Base-by-base conservation (phyloP, 257 asterid species). In the Handroanthus guayacan region DNA sequence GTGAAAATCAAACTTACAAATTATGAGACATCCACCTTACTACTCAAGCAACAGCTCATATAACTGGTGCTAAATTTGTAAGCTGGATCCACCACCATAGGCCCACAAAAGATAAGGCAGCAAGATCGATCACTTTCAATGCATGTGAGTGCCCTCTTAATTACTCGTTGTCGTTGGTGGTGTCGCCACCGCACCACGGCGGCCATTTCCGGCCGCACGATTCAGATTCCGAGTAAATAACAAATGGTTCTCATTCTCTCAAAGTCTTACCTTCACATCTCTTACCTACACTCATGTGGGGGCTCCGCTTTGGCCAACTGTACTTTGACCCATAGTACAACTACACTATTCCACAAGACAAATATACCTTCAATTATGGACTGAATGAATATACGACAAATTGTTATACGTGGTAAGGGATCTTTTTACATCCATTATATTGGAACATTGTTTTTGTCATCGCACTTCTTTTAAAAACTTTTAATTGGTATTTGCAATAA, bases 161-260 rank as follows among this genome's bases (percentile, higher is more conserved):
- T 17, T 37, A 68, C 58, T 10, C 0, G 3, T 16, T 52, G 58
- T 52, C 58, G 58, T 52, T 52, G 9, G 58, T 52, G 72, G 58
- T 67, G 62, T 68, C 73, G 61, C 73, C 61, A 68, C 73, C 73
- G 61, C 47, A 50, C 2, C 62, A 31, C 31, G 37, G 39, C 75
- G 18, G 20, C 51, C 2, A 55, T 70, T 70, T 37, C 6, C 37
- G 65, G 75, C 75, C 75, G 48, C 74, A 52, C 0, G 51, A 6
- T 16, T 2, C 13, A 5, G 65, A 54, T 70, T 54, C 51, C 0
- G 4, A 14, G 31, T 5, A n/a, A n/a, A 5, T 52, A 14, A 52
- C 58, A 13, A 68, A 13, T 68, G 73, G 73, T 50, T 31, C 17
- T 4, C 17, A 66, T 45, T 18, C 25, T n/a, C 25, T 9, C 58